A percentile compares a stretch with the other conserved stretches of the same genome.
These are phyloP conservation scores for Irpex sp. DNA, from an alignment of 1,284 basidiomycete species.

Conservation along the genomic window DNA sequence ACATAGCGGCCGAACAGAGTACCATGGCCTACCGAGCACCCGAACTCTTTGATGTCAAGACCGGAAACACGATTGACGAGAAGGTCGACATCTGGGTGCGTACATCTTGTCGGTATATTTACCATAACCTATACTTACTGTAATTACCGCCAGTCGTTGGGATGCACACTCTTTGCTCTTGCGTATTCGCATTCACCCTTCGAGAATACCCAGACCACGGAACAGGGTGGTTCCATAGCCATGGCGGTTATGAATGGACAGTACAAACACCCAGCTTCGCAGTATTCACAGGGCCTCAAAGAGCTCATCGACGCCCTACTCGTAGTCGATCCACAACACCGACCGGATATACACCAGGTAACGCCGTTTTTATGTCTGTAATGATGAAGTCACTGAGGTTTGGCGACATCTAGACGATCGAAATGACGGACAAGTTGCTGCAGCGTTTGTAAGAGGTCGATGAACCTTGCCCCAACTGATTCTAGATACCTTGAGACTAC, in stretches of 20 bases:
- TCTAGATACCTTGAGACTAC: background rate
- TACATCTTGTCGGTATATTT: slow-evolving; percentile 5
- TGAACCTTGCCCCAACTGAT: background rate
- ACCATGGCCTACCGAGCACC: slow-evolving; percentile 96
- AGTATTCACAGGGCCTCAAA: slow-evolving; percentile 77
- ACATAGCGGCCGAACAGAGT: slow-evolving; percentile 91
- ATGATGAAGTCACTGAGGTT: slow-evolving; percentile 8
- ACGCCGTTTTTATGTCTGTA: slow-evolving; percentile 9
- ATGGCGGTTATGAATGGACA: slow-evolving; percentile 92
- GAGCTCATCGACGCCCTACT: slow-evolving; percentile 82
- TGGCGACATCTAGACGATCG: slow-evolving; percentile 51
- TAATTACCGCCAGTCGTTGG: slow-evolving; percentile 68
- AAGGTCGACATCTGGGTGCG: slow-evolving; percentile 94
- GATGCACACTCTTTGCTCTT: slow-evolving; percentile 87
- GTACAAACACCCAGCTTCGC: slow-evolving; percentile 79
- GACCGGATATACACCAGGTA: slow-evolving; percentile 84
- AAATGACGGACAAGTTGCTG: slow-evolving; percentile 60
- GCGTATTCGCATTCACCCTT: slow-evolving; percentile 93
- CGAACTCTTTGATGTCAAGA: slow-evolving; percentile 94
- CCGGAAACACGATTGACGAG: slow-evolving; percentile 81
- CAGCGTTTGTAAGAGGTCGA: slow-evolving; percentile 44
- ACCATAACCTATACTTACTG: background rate
- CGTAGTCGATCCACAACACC: slow-evolving; percentile 70
- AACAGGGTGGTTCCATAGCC: slow-evolving; percentile 86
- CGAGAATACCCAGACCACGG: slow-evolving; percentile 81